Conservation (phyloP, 768 basidiomycete species). For the Rubroboletus satanas region DNA sequence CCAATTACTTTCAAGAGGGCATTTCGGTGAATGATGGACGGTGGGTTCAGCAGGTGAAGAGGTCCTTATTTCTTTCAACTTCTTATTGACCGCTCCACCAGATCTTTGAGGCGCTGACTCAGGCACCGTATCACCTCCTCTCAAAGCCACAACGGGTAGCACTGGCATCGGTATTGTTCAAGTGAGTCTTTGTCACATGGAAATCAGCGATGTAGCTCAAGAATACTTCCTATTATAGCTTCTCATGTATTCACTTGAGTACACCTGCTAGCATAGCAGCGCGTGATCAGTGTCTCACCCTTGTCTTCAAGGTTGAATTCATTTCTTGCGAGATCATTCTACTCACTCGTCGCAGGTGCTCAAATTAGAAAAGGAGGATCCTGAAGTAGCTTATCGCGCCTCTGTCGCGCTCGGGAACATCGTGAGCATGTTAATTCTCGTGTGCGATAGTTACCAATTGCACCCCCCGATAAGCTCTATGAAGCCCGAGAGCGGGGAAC, state of each 20-base stretch:
- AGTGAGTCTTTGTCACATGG: slow-evolving; percentile 51
- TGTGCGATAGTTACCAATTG: not conserved
- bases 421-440: slow-evolving; percentile 37
- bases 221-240: slow-evolving; percentile 35
- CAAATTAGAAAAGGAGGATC: slow-evolving; percentile 48
- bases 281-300: slow-evolving; percentile 40
- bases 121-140: slow-evolving; percentile 50
- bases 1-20: slow-evolving; percentile 72
- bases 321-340: not conserved
- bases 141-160: slow-evolving; percentile 73
- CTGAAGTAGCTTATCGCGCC: slow-evolving; percentile 68
- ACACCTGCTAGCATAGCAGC: slow-evolving; percentile 38
- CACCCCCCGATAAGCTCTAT: slow-evolving; percentile 40
- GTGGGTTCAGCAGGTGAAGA: slow-evolving; percentile 51
- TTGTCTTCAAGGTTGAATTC: slow-evolving; percentile 44
- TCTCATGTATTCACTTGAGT: slow-evolving; percentile 57
- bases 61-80: slow-evolving; percentile 1
- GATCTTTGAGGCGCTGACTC: slow-evolving; percentile 53
- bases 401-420: slow-evolving; percentile 72
- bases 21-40: slow-evolving; percentile 37
- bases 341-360: slow-evolving; percentile 21
- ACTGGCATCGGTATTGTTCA: slow-evolving; percentile 78
- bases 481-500: slow-evolving; percentile 38
- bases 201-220: slow-evolving; percentile 1
- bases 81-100: slow-evolving; percentile 28